Conservation (phyloP, 371 early-diverging fungal genomes). For the Rhizopus delemar region DNA sequence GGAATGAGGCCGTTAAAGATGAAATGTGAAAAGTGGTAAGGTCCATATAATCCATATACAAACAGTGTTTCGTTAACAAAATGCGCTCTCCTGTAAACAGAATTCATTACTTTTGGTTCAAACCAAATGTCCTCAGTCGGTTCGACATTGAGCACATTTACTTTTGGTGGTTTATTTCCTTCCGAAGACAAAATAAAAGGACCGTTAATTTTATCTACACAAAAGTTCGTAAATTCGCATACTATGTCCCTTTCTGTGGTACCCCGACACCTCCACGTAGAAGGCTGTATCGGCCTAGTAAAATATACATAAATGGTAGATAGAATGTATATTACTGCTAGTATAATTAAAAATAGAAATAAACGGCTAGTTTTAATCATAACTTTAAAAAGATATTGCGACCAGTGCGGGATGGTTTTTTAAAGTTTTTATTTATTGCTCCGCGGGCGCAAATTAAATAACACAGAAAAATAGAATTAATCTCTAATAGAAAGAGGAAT, state of each 20-base stretch:
- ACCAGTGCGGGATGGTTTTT: too few species aligned
- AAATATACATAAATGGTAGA: too few species aligned
- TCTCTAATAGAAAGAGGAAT: too few species aligned
- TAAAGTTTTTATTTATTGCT: too few species aligned
- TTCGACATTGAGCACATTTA: constrained; percentile 47
- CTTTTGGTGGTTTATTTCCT: constrained; percentile 19
- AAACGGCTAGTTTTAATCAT: too few species aligned
- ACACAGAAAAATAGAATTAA: too few species aligned
- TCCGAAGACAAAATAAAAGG: constrained; percentile 11
- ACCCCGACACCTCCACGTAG: constrained; percentile 30
- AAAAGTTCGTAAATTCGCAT: constrained; percentile 34
- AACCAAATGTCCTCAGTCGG: constrained; percentile 33
- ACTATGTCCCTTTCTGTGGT: constrained; percentile 14
- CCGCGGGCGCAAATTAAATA: too few species aligned
- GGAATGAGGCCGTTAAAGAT: constrained; percentile 56
- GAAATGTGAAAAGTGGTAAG: constrained; percentile 53
- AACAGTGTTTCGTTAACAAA: constrained; percentile 46
- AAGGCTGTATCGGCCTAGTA: neutral
- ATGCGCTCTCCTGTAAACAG: constrained; percentile 11
- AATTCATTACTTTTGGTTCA: constrained; percentile 28
- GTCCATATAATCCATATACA: constrained; percentile 52
- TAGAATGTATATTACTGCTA: too few species aligned
- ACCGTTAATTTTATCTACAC: constrained; percentile 24
- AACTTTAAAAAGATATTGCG: too few species aligned
- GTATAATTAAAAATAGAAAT: too few species aligned